Evolutionary conservation across 1,284 basidiomycete species (phyloP).

Genomic region (Pisolithus thermaeus): DNA sequence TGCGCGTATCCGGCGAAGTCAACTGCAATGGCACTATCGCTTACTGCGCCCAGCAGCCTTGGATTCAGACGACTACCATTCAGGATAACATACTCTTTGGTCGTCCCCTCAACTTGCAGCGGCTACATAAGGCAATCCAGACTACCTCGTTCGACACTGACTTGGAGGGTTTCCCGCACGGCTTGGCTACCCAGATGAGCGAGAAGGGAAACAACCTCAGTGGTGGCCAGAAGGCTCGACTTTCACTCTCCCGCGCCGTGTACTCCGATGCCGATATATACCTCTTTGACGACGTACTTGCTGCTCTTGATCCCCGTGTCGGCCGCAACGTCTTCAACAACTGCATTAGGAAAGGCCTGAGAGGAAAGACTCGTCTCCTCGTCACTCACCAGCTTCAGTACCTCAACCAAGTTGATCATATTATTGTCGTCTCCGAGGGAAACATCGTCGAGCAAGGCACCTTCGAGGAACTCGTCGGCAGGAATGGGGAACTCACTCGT

Average conservation of each 20-base stretch:
- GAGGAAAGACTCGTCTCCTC: conserved; percentile 45
- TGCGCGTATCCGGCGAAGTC: conserved; percentile 41
- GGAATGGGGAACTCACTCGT: conserved; percentile 31
- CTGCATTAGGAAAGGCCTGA: conserved; percentile 49
- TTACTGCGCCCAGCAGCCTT: conserved; percentile 56
- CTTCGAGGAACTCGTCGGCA: conserved; percentile 32
- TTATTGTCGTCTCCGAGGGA: conserved; percentile 46
- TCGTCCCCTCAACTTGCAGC: conserved; percentile 37
- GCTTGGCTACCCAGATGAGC: conserved; percentile 56
- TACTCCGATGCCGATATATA: conserved; percentile 50
- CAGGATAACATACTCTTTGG: conserved; percentile 54
- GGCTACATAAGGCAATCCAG: conserved; percentile 22
- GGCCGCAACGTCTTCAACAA: conserved; percentile 57
- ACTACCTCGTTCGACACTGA: conserved; percentile 33
- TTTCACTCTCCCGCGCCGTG: conserved; percentile 55
- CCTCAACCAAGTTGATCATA: conserved; percentile 47
- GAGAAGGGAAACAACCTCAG: conserved; percentile 50
- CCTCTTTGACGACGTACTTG: conserved; percentile 45
- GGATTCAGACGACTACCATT: conserved; percentile 40
- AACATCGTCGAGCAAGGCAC: conserved; percentile 38
- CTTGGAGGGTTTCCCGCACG: conserved; percentile 52
- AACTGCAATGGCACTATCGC: conserved; percentile 48
- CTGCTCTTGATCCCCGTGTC: conserved; percentile 52
- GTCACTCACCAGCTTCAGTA: conserved; percentile 61
- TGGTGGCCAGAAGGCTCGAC: conserved; percentile 46